Conservation (phyloP, 179 eudicot species). For the Amaranthus tricolor region DNA sequence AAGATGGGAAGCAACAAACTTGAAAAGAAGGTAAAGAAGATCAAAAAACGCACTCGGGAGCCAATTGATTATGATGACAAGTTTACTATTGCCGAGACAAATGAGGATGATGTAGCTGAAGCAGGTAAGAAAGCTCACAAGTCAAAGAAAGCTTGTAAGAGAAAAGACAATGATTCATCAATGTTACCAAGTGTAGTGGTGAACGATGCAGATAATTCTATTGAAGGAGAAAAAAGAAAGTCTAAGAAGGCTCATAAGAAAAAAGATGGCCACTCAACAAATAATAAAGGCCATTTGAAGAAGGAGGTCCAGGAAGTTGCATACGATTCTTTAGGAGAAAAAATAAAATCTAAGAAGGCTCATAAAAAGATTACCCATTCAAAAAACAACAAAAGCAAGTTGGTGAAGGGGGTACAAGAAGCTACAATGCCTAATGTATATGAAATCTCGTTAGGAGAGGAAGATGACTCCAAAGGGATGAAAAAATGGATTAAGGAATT, state of each 20-base stretch:
- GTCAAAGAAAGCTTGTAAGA: slow-evolving; percentile 37
- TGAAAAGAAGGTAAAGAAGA: slow-evolving; percentile 19
- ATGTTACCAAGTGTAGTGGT: slow-evolving; percentile 12
- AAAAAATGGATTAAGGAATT: slow-evolving; percentile 73
- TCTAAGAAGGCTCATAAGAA: slow-evolving; percentile 36
- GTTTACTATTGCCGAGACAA: slow-evolving; percentile 9
- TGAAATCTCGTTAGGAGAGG: slow-evolving; percentile 75
- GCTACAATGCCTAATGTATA: slow-evolving; percentile 36
- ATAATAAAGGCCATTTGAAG: slow-evolving; percentile 23
- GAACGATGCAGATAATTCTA: slow-evolving; percentile 9
- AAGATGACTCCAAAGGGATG: slow-evolving; percentile 75
- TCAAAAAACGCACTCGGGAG: slow-evolving; percentile 2
- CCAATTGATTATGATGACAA: slow-evolving; percentile 9
- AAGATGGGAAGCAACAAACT: slow-evolving; percentile 22
- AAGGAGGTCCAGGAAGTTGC: slow-evolving; percentile 13
- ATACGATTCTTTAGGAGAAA: too few relatives aligned
- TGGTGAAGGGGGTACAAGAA: slow-evolving; percentile 31
- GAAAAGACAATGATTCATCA: neutral
- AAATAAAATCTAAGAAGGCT: slow-evolving; percentile 42
- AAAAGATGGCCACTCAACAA: slow-evolving; percentile 26
- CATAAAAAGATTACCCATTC: slow-evolving; percentile 25
- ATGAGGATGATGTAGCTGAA: slow-evolving; percentile 16
- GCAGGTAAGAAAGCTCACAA: slow-evolving; percentile 26
- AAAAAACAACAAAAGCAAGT: slow-evolving; percentile 24
- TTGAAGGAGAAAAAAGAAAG: slow-evolving; percentile 26